A percentile compares a stretch with the other conserved stretches of the same genome.
phyloP scores from a whole-genome alignment of 768 basidiomycete genomes.

The Tricholoma sp. region DNA sequence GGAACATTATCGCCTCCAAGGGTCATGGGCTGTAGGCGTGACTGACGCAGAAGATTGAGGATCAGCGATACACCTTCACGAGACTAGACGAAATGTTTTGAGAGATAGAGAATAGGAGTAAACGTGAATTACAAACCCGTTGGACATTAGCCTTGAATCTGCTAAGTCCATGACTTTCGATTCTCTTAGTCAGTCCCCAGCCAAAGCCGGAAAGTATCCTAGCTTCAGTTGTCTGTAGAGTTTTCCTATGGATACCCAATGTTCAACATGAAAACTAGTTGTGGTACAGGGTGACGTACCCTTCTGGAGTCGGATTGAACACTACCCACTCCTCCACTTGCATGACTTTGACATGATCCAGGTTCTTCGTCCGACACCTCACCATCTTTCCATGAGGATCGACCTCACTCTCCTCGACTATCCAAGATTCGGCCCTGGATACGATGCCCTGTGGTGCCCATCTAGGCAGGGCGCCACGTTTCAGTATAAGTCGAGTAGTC shows the following conservation, averaged over 20 bases:
- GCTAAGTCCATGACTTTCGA: conserved; percentile 81
- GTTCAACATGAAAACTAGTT: not conserved
- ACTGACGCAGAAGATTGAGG: conserved; percentile 72
- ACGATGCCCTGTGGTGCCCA: conserved; percentile 88
- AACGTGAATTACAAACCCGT: conserved; percentile 43
- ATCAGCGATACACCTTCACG: conserved; percentile 86
- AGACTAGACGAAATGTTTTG: conserved; percentile 42
- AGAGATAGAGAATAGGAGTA: conserved; percentile 1
- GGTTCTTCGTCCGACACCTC: conserved; percentile 77
- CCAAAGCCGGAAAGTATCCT: conserved; percentile 86
- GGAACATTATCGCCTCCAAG: conserved; percentile 28
- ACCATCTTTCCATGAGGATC: conserved; percentile 78
- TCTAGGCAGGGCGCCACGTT: conserved; percentile 83
- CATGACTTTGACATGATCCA: conserved; percentile 94
- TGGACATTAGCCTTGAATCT: conserved; percentile 87
- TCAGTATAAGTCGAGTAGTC: conserved; percentile 89
- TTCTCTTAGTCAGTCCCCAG: conserved; percentile 82
- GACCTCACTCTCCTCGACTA: conserved; percentile 92
- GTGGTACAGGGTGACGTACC: conserved; percentile 41
- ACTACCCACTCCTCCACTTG: conserved; percentile 81
- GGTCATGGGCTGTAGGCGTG: conserved; percentile 59
- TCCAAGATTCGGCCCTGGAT: conserved; percentile 86
- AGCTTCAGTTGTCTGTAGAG: conserved; percentile 81
- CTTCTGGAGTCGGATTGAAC: conserved; percentile 63
- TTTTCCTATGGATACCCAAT: conserved; percentile 54